phyloP scores from a whole-genome alignment of 306 rosid species.

The Cucurbita ficifolia region DNA sequence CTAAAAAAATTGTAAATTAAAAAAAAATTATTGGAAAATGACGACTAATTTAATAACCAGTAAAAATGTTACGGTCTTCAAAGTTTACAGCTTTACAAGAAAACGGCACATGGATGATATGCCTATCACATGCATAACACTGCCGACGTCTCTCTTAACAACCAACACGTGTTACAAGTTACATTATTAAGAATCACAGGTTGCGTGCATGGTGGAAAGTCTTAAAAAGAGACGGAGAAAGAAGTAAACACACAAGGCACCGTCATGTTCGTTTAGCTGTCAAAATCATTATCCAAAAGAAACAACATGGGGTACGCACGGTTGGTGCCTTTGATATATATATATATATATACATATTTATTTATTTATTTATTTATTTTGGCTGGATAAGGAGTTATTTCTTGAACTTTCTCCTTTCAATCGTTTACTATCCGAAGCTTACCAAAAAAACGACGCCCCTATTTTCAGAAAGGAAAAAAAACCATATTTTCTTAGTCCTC shows the following conservation, averaged over 20 bases:
- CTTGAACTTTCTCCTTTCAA: neutral
- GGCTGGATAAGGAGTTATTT: neutral
- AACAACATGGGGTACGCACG: neutral
- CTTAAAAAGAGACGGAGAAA: neutral
- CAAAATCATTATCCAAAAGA: neutral
- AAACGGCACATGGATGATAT: neutral
- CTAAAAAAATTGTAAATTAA: too few species aligned
- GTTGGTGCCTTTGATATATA: neutral
- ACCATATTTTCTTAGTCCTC: neutral
- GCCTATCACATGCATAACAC: neutral
- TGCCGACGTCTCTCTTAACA: neutral
- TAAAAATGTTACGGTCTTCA: neutral
- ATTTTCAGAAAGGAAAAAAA: neutral
- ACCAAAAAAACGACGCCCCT: neutral
- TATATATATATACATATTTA: too few species aligned
- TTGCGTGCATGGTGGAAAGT: neutral
- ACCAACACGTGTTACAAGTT: neutral
- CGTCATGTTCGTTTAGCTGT: slow-evolving; percentile 3
- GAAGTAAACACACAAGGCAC: neutral
- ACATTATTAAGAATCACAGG: neutral
- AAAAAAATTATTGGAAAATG: too few species aligned
- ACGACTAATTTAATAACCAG: neutral
- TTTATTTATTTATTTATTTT: neutral
- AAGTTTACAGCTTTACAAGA: neutral
- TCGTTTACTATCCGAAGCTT: neutral